These are phyloP conservation scores for Chlorencoelia australis DNA, from an alignment of 2,329 filamentous ascomycete species.

Conservation along the genomic window DNA sequence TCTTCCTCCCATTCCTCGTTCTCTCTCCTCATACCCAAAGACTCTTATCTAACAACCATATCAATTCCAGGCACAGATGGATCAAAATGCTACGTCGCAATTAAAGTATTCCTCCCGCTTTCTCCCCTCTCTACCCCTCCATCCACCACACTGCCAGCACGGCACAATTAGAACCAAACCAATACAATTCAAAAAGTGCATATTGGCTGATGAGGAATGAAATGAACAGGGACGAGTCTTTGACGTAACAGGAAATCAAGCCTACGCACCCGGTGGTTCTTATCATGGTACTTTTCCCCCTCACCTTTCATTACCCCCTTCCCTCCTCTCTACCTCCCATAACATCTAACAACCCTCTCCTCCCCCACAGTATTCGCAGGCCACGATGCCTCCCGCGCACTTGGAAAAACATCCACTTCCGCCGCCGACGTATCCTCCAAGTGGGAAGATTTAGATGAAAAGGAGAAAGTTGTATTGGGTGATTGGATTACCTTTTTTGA, in stretches of 20 bases:
- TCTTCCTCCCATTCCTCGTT: no score
- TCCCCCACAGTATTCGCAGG: constrained; percentile 71
- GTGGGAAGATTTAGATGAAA: constrained; percentile 73
- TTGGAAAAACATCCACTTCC: constrained; percentile 80
- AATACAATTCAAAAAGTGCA: constrained; percentile 3
- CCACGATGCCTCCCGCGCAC: constrained; percentile 87
- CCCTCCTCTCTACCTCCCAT: not conserved
- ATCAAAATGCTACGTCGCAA: constrained; percentile 56
- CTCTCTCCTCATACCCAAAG: no score
- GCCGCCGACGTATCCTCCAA: constrained; percentile 71
- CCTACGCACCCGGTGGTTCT: constrained; percentile 71
- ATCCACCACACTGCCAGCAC: no score
- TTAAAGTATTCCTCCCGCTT: constrained; percentile 42
- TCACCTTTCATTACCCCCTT: not conserved
- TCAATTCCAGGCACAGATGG: constrained; percentile 55
- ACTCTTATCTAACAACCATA: not conserved
- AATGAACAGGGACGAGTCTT: constrained; percentile 73
- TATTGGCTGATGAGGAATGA: no score
- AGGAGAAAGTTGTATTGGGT: constrained; percentile 73
- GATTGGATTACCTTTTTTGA: constrained; percentile 97
- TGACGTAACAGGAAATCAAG: constrained; percentile 82
- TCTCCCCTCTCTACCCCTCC: no score
- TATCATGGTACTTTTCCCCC: constrained; percentile 61
- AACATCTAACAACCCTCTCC: no score
- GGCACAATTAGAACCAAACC: no score